Base-by-base conservation (phyloP, 2,329 filamentous ascomycete genomes). In the Sodiomyces alkalinus region DNA sequence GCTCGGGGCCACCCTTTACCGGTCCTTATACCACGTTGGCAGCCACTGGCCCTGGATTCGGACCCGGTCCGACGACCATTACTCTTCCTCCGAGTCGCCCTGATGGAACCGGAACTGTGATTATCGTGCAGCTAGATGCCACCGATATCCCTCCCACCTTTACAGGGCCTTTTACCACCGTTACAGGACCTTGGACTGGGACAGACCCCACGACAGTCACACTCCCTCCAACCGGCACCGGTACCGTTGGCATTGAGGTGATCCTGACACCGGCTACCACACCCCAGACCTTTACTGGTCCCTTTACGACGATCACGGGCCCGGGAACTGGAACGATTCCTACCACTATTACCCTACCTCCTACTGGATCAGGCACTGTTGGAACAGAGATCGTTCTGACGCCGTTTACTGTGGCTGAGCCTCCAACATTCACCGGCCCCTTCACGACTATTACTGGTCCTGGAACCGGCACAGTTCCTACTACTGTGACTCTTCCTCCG, bases 111-210 rank as follows among this genome's bases (percentile, higher is more conserved):
- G n/a, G 21, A 13, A 22, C 21, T n/a, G 21, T 11, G 11, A 5
- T n/a, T 6, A 5, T 22, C n/a, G n/a, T n/a, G n/a, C n/a, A n/a
- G n/a, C n/a, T n/a, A n/a, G n/a, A n/a, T n/a, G n/a, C n/a, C n/a
- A n/a, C 6, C 21, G 11, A n/a, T 12, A 11, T 22, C n/a, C 21
- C 11, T 14, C 7, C 26, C 12, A 9, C 26, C 4, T 28, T 28
- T 14, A 28, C 17, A 4, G 26, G 26, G 4, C 26, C 26, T 7
- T 21, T 28, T 18, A 20, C 19, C 26, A 28, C 26, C 4, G 17
- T 28, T 6, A 27, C 26, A n/a, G 26, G 26, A 4, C n/a, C 19
- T 8, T 28, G 26, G 26, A 28, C 26, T 15, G 26, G 26, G 7
- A 11, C 19, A 6, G 26, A 7, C 10, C 4, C 26, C 5, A 28